Evolutionary conservation across 2,329 filamentous ascomycete species (phyloP).

Genomic region (Trichothecium roseum): DNA sequence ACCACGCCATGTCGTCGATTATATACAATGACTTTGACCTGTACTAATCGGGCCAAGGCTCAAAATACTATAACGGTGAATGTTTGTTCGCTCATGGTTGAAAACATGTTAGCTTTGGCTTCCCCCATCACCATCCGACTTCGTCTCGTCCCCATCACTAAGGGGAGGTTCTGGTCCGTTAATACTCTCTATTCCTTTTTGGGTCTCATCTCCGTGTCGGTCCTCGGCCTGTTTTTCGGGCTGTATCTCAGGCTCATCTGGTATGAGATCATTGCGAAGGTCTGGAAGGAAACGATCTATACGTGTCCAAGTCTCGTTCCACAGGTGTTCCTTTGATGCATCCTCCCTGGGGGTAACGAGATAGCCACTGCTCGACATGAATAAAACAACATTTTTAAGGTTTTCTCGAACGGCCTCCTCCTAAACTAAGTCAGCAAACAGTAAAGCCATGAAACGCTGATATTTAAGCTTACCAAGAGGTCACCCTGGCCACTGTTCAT

Average conservation of each 20-base stretch:
- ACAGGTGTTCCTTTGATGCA: constrained; percentile 43
- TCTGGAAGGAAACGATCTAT: constrained; percentile 57
- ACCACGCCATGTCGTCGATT: too few species aligned
- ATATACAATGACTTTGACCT: too few species aligned
- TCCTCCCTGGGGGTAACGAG: constrained; percentile 60
- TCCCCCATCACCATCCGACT: too few species aligned
- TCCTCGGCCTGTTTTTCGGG: not conserved
- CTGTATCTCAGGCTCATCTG: constrained; percentile 29
- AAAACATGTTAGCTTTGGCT: too few species aligned
- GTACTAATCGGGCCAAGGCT: too few species aligned
- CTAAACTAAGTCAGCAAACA: constrained; percentile 27
- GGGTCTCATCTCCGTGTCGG: not conserved
- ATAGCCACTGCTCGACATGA: constrained; percentile 85
- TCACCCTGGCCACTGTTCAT: constrained; percentile 94
- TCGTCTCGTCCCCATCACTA: too few species aligned
- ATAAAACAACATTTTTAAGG: constrained; percentile 88
- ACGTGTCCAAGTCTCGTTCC: constrained; percentile 54
- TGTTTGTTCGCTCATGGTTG: too few species aligned
- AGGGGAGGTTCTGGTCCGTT: too few species aligned
- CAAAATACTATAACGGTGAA: too few species aligned
- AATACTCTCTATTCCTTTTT: not conserved
- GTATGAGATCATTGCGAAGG: constrained; percentile 42
- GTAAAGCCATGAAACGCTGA: not conserved
- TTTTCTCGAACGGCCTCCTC: constrained; percentile 94
- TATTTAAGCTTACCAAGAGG: constrained; percentile 56